Evolutionary conservation across 2,329 filamentous ascomycete species (phyloP).

Genomic region (Trichoderma atrobrunneum): DNA sequence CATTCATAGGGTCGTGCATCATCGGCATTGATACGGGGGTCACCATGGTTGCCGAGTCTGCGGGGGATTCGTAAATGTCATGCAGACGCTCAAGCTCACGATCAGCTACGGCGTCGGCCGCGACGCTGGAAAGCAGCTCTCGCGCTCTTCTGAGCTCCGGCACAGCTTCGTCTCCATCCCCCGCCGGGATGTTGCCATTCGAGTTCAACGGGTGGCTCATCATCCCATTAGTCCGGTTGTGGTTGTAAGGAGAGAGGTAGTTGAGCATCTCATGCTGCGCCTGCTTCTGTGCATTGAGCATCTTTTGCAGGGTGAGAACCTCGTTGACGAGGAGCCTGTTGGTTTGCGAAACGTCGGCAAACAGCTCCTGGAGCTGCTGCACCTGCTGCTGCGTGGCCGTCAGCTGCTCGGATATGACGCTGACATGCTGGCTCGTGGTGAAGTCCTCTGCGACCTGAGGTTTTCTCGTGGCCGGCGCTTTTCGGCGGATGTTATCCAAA

Average conservation of each 20-base stretch:
- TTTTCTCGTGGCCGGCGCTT: conserved; percentile 89
- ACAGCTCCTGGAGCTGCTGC: conserved; percentile 80
- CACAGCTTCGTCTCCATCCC: conserved; percentile 49
- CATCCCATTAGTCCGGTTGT: conserved; percentile 39
- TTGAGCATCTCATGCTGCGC: conserved; percentile 57
- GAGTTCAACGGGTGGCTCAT: conserved; percentile 34
- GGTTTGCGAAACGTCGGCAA: conserved; percentile 68
- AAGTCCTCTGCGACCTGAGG: conserved; percentile 64
- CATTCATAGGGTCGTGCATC: conserved; percentile 54
- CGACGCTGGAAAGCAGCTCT: conserved; percentile 53
- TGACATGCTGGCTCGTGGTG: conserved; percentile 81
- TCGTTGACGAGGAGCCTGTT: conserved; percentile 63
- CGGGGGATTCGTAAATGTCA: conserved; percentile 52
- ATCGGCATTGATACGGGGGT: conserved; percentile 44
- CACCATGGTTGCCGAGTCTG: conserved; percentile 48
- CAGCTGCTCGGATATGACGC: conserved; percentile 82
- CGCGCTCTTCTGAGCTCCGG: conserved; percentile 55
- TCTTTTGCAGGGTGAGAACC: conserved; percentile 58
- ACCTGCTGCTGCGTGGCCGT: conserved; percentile 91
- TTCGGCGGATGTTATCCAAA: conserved; percentile 91
- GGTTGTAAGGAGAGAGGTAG: conserved; percentile 50
- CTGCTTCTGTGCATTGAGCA: conserved; percentile 57
- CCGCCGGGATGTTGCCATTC: conserved; percentile 37
- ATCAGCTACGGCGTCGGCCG: conserved; percentile 52
- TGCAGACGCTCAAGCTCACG: conserved; percentile 56